Base-by-base conservation (phyloP, 108 stramenopile species). In the Conticribra weissflogii region DNA sequence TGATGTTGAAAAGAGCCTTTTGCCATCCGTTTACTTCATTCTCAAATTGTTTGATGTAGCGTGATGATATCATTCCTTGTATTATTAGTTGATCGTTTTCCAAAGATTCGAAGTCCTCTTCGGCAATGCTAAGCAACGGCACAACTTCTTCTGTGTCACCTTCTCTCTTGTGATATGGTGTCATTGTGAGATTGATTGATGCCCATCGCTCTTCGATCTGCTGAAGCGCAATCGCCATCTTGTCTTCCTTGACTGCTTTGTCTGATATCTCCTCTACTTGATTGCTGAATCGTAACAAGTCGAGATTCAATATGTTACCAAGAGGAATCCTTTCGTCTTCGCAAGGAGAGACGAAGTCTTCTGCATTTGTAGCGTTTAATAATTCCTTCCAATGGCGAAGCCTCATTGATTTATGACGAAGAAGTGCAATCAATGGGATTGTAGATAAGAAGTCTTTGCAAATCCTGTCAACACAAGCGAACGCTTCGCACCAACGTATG, bases 261-360 rank as follows among this genome's bases (percentile, higher is more conserved):
- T 94, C 90, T 31, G 82, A 79, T 24, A 94, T 92, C 31, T 92
- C 91, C 54, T 94, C 93, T 3, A 94, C 90, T 23, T 92, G 85
- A 33, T 75, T 75, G 23, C 77, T 79, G 57, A 82, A 85, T 62
- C 86, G 79, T 51, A 90, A 83, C 15, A 94, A 81, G 53, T 89
- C 82, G 0, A 94, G 72, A 19, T 74, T 75, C 14, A 91, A 59
- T 22, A 94, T 31, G 27, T 76, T 81, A 7, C 86, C 85, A 2
- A 94, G 74, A 3, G 67, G 68, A 22, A 90, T 41, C 23, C 74
- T 32, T 16, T 86, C 63, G 63, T 92, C 85, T 53, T 88, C 83
- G 47, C 85, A 75, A 2, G 93, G 93, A 24, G 86, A 81, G 22
- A 72, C 65, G 69, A 93, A 91, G 1, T 68, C 64, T 57, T 86